phyloP scores from a whole-genome alignment of 345 rosid species.

The Citrus reticulata region DNA sequence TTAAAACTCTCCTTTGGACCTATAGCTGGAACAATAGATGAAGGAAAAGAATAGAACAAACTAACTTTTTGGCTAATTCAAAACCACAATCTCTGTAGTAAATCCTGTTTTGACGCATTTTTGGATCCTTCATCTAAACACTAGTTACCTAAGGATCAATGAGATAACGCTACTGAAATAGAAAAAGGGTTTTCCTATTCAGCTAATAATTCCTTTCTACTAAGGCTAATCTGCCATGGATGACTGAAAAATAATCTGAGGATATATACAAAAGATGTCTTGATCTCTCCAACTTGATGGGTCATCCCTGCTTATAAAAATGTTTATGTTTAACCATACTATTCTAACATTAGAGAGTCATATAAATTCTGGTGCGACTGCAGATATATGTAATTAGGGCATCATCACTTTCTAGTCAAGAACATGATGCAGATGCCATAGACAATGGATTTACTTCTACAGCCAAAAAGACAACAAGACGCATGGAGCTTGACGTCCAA shows the following conservation, averaged over 20 bases:
- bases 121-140: not conserved
- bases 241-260: not conserved
- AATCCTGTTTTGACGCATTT: not conserved
- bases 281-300: not conserved
- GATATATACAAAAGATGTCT: not conserved
- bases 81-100: not conserved
- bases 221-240: not conserved
- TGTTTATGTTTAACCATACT: too few species aligned
- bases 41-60: not conserved
- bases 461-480: not conserved
- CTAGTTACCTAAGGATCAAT: not conserved
- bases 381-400: conserved; percentile 17
- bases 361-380: not conserved
- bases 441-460: not conserved
- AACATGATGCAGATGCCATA: not conserved
- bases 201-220: not conserved
- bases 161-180: not conserved
- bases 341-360: not conserved
- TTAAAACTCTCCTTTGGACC: not conserved
- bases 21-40: not conserved
- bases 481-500: not conserved
- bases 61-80: not conserved
- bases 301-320: not conserved
- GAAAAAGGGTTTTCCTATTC: not conserved
- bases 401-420: conserved; percentile 4